These are phyloP conservation scores for Thalassiosira profunda DNA, from an alignment of 108 stramenopile species.

Conservation along the genomic window DNA sequence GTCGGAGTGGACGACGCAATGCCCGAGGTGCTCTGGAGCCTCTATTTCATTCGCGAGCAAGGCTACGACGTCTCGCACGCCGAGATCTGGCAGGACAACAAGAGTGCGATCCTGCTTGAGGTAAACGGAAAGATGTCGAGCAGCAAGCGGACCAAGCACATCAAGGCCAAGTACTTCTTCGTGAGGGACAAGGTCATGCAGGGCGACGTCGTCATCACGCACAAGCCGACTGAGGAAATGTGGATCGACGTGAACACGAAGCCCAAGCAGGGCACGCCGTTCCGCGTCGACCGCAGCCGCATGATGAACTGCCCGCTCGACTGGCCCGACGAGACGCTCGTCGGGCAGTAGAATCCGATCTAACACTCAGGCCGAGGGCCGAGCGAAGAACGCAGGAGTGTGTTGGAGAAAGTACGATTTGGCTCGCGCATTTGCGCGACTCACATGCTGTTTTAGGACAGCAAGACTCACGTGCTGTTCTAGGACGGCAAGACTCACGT, in stretches of 20 bases:
- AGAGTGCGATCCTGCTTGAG: conserved; percentile 46
- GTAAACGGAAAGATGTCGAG: conserved; percentile 40
- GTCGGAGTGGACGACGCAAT: conserved; percentile 30
- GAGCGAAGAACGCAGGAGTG: conserved; percentile 8
- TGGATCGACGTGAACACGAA: conserved; percentile 40
- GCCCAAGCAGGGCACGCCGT: conserved; percentile 24
- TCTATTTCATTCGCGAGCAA: conserved; percentile 44
- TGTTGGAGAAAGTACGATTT: conserved; percentile 3
- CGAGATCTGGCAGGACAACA: conserved; percentile 52
- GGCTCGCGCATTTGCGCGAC: too few relatives aligned
- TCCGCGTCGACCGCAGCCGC: conserved; percentile 5
- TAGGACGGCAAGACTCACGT: too few relatives aligned
- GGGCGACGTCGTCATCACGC: conserved; percentile 18
- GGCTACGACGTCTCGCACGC: conserved; percentile 33
- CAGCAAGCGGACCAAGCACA: conserved; percentile 52
- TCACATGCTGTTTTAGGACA: too few relatives aligned
- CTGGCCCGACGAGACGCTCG: not conserved
- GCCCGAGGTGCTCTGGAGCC: conserved; percentile 41
- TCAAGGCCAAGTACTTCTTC: conserved; percentile 53
- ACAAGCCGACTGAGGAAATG: conserved; percentile 28
- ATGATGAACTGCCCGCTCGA: conserved; percentile 19
- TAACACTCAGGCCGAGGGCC: too few relatives aligned
- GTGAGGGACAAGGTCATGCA: conserved; percentile 34
- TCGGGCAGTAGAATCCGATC: too few relatives aligned
- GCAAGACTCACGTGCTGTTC: too few relatives aligned